Evolutionary conservation across 441 rosid genomes (phyloP), one percentile per base, ranked within the genome.

Genomic region (Raphanus hybrid): DNA sequence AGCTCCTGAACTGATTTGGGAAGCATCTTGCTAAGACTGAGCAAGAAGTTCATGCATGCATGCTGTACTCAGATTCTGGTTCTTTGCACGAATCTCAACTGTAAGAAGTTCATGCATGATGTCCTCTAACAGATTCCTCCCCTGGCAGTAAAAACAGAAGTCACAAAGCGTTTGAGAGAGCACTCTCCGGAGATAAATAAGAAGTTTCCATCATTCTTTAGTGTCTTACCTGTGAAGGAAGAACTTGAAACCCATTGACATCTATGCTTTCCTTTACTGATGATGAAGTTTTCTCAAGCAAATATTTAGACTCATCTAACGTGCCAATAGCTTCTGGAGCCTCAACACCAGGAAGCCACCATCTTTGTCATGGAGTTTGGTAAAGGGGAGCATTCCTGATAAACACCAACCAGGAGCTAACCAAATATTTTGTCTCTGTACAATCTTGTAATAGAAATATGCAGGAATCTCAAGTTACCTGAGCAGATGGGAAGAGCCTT

Each of bases 231-330:
- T 73, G 69, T 18, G 35, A 50, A 63, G 76, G 61, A 48, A 62
- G 69, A 45, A 72, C 39, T 37, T 26, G 74, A 70, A 70, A 71
- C 5, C 59, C 75, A 43, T 70, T 2, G 10, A 50, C 69, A 26
- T 29, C 32, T 0, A 27, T 11, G 23, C 5, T 45, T 10, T 71
- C 67, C 3, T 4, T 14, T 45, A 26, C 9, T 8, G 6, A 8
- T 48, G 55, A n/a, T 72, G 67, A 29, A 15, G 29, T 32, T 15
- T 27, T 64, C 29, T 48, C 43, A 5, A 7, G 41, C 41, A 5
- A 5, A 5, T 29, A 29, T 12, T 52, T 14, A 52, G 18, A 2
- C 1, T 23, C 64, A 23, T 57, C 77, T 65, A n/a, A 14, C 6
- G 16, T n/a, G 5, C 61, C 61, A 8, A 55, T 18, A 14, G 16